Base-by-base conservation (phyloP, 129 eudicot species). In the Heracleum sosnowskyi region DNA sequence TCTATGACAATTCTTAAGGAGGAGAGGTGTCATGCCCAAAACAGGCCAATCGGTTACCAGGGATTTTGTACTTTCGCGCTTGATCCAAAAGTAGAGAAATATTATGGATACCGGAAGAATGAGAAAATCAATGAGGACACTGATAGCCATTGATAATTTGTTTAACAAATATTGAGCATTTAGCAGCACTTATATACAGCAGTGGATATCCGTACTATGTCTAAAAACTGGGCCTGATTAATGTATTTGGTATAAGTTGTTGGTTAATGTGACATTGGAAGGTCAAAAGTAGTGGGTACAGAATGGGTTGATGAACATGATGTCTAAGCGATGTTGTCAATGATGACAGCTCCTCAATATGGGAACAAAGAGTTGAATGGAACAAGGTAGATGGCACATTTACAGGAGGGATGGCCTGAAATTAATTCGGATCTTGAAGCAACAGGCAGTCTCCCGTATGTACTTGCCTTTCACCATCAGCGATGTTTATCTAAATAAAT, bases 1-100 rank as follows among this genome's bases (percentile, higher is more conserved):
- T 9, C 87, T 80, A 42, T 78, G 74, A 39, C 45, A 12, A 34
- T 86, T 79, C 0, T 11, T 53, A 0, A 86, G 39, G 26, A 82
- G 51, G 2, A 47, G 57, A 2, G 83, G 89, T 6, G 62, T 28
- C 84, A 79, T 75, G 28, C 86, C 78, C 24, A 80, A 11, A 39
- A 77, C 35, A 2, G 89, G 86, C 84, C 86, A 79, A 47, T 82
- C 55, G 22, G 83, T 68, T 8, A 80, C 74, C 20, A 55, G 17
- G 3, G 74, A 69, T 5, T 47, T 47, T 16, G 8, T 4, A 47
- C 24, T 47, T 47, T 17, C 17, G 24, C 11, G 55, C 1, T 16
- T 47, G 55, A 47, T 47, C 55, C 55, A 47, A 47, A 47, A 47
- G 55, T 47, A 47, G 22, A 47, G 55, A 47, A 47, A 47, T 17